These are phyloP conservation scores for Parascedosporium putredinis DNA, from an alignment of 2,329 filamentous ascomycete genomes.

Conservation along the genomic window DNA sequence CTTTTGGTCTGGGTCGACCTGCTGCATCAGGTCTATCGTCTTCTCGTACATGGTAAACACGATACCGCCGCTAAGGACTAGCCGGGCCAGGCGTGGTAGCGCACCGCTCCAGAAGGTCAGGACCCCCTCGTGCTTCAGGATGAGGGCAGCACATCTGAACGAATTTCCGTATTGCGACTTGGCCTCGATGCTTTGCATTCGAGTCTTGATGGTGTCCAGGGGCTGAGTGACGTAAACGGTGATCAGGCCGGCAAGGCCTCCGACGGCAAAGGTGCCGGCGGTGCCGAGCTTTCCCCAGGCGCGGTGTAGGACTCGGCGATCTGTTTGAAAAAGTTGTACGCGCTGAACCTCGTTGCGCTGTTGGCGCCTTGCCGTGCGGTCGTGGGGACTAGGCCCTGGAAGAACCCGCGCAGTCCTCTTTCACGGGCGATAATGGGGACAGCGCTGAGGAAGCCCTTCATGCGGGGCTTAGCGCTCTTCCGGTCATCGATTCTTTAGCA, in stretches of 20 bases:
- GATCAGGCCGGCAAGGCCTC: slow-evolving; percentile 77
- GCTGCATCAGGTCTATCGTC: slow-evolving; percentile 78
- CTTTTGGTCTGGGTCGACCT: slow-evolving; percentile 68
- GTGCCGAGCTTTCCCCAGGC: slow-evolving; percentile 90
- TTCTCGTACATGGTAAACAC: slow-evolving; percentile 99
- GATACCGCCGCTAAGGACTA: slow-evolving; percentile 89
- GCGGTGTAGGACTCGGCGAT: slow-evolving; percentile 84
- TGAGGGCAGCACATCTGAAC: slow-evolving; percentile 68
- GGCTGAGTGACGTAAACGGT: slow-evolving; percentile 72
- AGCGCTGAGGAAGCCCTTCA: slow-evolving; percentile 88
- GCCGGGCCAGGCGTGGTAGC: slow-evolving; percentile 67
- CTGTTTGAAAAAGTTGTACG: slow-evolving; percentile 85
- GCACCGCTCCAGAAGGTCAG: slow-evolving; percentile 92
- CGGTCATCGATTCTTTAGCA: slow-evolving; percentile 77
- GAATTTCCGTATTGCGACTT: slow-evolving; percentile 74
- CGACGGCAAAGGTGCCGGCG: slow-evolving; percentile 80
- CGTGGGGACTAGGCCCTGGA: slow-evolving; percentile 92
- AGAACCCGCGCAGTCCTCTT: slow-evolving; percentile 82
- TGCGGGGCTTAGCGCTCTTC: slow-evolving; percentile 72
- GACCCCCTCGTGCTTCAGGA: slow-evolving; percentile 81
- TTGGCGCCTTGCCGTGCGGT: slow-evolving; percentile 93
- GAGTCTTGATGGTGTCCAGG: slow-evolving; percentile 90
- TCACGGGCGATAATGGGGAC: slow-evolving; percentile 79
- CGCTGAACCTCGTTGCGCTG: slow-evolving; percentile 80
- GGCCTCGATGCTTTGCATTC: slow-evolving; percentile 95